Conservation (phyloP, 306 rosid species). For the Cucumis melo region DNA sequence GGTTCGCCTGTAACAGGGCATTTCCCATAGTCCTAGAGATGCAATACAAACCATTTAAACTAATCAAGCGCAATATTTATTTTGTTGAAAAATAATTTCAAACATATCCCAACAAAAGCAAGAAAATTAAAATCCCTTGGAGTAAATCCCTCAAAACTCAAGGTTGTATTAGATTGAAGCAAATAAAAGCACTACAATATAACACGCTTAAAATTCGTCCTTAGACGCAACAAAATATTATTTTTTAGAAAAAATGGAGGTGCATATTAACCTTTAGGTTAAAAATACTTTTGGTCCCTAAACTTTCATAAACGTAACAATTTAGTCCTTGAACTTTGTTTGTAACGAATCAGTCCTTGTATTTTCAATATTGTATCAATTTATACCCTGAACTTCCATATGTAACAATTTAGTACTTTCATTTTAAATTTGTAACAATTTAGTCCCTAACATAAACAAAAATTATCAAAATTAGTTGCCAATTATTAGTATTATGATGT, state of each 20-base stretch:
- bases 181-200: background rate
- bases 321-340: too few species aligned
- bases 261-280: too few species aligned
- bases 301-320: too few species aligned
- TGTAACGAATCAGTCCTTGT: too few species aligned
- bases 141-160: background rate
- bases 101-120: background rate
- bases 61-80: background rate
- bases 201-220: background rate
- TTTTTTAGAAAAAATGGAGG: background rate
- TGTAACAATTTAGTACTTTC: too few species aligned
- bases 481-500: too few species aligned
- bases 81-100: background rate
- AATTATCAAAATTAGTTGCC: too few species aligned
- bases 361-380: too few species aligned
- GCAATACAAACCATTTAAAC: background rate
- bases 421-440: too few species aligned
- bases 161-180: background rate
- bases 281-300: too few species aligned
- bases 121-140: background rate
- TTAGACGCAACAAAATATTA: background rate
- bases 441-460: too few species aligned
- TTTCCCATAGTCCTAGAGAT: conserved; percentile 76
- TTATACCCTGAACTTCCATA: too few species aligned
- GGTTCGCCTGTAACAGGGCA: conserved; percentile 89